phyloP scores from a whole-genome alignment of 73 alveolate genomes.

The Loxodes magnus region DNA sequence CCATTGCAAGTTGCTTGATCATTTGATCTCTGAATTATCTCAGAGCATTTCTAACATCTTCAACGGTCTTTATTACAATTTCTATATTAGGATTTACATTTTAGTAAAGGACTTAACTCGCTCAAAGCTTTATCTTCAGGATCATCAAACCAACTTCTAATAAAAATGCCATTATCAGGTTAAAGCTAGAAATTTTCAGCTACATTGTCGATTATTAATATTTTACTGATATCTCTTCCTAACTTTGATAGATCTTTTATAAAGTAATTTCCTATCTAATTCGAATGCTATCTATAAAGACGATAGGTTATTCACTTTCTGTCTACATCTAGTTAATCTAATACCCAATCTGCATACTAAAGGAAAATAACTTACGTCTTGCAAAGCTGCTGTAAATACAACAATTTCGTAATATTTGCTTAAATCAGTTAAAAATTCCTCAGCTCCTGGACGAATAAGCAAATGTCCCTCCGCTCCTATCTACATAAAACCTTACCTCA shows the following conservation, averaged over 20 bases:
- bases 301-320: conserved; percentile 54
- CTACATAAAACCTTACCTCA: too few species aligned
- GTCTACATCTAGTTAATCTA: conserved; percentile 68
- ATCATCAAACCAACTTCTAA: conserved; percentile 83
- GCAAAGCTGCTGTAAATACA: conserved; percentile 65
- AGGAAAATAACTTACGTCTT: too few species aligned
- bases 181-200: conserved; percentile 62
- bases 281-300: conserved; percentile 73
- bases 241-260: conserved; percentile 62
- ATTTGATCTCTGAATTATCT: conserved; percentile 34
- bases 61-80: conserved; percentile 13
- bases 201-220: conserved; percentile 71
- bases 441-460: conserved; percentile 47
- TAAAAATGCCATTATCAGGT: conserved; percentile 78
- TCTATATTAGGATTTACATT: too few species aligned
- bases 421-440: conserved; percentile 41
- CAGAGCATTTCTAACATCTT: conserved; percentile 29
- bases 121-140: conserved; percentile 53
- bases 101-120: conserved; percentile 40
- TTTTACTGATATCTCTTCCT: conserved; percentile 69
- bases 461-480: conserved; percentile 53
- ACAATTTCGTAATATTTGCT: conserved; percentile 56
- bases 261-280: conserved; percentile 51
- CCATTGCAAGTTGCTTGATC: conserved; percentile 21
- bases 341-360: conserved; percentile 87